Evolutionary conservation across 75 land plant genomes (phyloP).

Genomic region (Cupressus sempervirens): DNA sequence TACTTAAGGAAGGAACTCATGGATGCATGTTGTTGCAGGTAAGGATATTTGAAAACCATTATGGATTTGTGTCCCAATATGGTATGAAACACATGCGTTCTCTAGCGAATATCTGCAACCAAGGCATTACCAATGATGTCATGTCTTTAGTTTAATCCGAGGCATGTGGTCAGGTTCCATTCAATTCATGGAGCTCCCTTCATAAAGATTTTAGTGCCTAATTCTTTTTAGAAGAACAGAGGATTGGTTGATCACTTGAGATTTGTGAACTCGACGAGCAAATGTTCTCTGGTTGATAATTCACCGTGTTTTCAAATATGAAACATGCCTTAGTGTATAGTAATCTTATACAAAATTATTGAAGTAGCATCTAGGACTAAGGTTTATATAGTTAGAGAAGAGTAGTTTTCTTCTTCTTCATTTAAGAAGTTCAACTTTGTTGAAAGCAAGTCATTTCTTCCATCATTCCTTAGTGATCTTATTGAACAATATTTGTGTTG

Average conservation of each 20-base stretch:
- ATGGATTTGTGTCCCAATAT: conserved; percentile 59
- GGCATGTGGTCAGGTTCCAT: conserved; percentile 45
- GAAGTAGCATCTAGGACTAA: not conserved
- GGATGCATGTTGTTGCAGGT: conserved; percentile 26
- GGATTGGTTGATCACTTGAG: not conserved
- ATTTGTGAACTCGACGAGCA: not conserved
- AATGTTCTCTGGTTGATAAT: not conserved
- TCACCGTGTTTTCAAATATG: not conserved
- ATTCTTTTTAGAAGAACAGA: not conserved
- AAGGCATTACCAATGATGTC: conserved; percentile 41
- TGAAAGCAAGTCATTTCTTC: too few relatives aligned
- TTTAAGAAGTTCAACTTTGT: too few relatives aligned
- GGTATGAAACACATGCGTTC: conserved; percentile 94
- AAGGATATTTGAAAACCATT: conserved; percentile 34
- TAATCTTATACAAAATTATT: not conserved
- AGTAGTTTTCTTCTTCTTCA: not conserved
- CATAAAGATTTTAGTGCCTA: not conserved
- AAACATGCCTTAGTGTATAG: not conserved
- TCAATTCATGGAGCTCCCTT: conserved; percentile 45
- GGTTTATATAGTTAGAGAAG: too few relatives aligned
- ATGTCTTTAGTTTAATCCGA: conserved; percentile 56
- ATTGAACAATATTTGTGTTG: too few relatives aligned
- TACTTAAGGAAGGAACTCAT: not conserved
- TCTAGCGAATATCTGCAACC: conserved; percentile 80
- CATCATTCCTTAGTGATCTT: too few relatives aligned